These are phyloP conservation scores for Phyllachora maydis DNA, from an alignment of 2,329 filamentous ascomycete genomes.

Conservation along the genomic window DNA sequence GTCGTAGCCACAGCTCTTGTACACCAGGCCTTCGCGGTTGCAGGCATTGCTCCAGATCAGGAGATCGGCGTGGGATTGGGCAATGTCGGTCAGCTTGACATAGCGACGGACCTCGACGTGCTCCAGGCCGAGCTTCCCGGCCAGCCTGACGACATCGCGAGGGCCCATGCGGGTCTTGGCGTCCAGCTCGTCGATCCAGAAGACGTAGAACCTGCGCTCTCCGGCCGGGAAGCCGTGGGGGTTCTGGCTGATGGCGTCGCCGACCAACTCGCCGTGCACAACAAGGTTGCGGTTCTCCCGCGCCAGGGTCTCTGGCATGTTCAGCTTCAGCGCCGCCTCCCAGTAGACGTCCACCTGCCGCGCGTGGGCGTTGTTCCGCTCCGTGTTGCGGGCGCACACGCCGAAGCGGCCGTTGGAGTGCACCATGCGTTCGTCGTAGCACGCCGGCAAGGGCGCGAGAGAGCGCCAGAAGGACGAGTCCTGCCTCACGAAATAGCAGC, in stretches of 20 bases:
- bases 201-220: slow-evolving; percentile 13
- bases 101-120: slow-evolving; percentile 13
- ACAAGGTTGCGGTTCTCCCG: slow-evolving; percentile 7
- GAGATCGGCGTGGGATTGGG: slow-evolving; percentile 5
- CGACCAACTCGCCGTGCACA: slow-evolving; percentile 13
- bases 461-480: slow-evolving; percentile 4
- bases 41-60: too few species aligned
- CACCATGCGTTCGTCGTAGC: slow-evolving; percentile 2
- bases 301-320: slow-evolving; percentile 7
- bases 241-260: slow-evolving; percentile 8
- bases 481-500: slow-evolving; percentile 13
- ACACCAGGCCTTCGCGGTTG: slow-evolving; percentile 9
- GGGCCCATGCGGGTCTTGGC: slow-evolving; percentile 9
- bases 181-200: slow-evolving; percentile 12
- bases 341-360: slow-evolving; percentile 9
- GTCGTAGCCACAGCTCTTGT: slow-evolving; percentile 8
- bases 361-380: slow-evolving; percentile 6
- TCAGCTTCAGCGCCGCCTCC: slow-evolving; percentile 6
- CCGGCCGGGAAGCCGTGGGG: slow-evolving; percentile 7
- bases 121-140: slow-evolving; percentile 8
- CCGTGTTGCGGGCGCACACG: slow-evolving; percentile 10
- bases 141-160: slow-evolving; percentile 8
- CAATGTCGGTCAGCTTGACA: slow-evolving; percentile 5
- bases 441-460: slow-evolving; percentile 4
- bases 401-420: slow-evolving; percentile 10